Percentiles rank a stretch among this genome's conserved stretches.
Evolutionary conservation across 2,329 filamentous ascomycete species (phyloP).

Genomic region (Neofusicoccum laricinum): DNA sequence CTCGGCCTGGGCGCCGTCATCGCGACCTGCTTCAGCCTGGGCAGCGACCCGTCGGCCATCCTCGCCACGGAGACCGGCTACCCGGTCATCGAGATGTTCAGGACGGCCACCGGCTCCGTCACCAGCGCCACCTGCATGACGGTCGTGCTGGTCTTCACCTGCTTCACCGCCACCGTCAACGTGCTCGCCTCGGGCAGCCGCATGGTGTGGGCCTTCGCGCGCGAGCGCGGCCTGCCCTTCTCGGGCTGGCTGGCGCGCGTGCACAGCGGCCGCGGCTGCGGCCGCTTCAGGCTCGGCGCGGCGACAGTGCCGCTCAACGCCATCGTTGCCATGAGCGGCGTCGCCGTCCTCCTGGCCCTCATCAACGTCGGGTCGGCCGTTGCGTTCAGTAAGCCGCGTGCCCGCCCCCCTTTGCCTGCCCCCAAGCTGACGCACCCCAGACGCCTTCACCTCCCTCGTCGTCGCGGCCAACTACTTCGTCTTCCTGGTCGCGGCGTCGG

Average conservation of each 20-base stretch:
- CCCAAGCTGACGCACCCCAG: not conserved
- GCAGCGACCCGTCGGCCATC: slow-evolving; percentile 27
- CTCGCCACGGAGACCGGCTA: slow-evolving; percentile 22
- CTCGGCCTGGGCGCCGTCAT: slow-evolving; percentile 42
- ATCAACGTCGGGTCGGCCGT: slow-evolving; percentile 51
- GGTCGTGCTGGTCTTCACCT: slow-evolving; percentile 39
- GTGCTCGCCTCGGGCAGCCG: slow-evolving; percentile 40
- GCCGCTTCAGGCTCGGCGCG: slow-evolving; percentile 49
- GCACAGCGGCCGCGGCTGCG: slow-evolving; percentile 34
- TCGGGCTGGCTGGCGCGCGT: slow-evolving; percentile 29
- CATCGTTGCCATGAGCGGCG: slow-evolving; percentile 23
- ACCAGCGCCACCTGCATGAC: slow-evolving; percentile 47
- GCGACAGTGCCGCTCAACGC: slow-evolving; percentile 27
- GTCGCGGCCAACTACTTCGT: not conserved
- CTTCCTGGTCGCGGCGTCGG: slow-evolving; percentile 15
- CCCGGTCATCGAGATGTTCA: slow-evolving; percentile 52
- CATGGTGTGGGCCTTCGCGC: slow-evolving; percentile 43
- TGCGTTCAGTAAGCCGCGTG: not conserved
- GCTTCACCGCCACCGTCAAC: slow-evolving; percentile 40
- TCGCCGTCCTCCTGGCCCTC: slow-evolving; percentile 42
- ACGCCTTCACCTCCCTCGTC: not conserved
- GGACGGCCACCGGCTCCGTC: slow-evolving; percentile 27
- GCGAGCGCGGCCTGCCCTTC: slow-evolving; percentile 43
- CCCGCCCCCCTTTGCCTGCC: not conserved
- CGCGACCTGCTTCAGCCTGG: slow-evolving; percentile 37